These are phyloP conservation scores for Claviceps humidiphila DNA, from an alignment of 2,329 filamentous ascomycete genomes.

Conservation along the genomic window DNA sequence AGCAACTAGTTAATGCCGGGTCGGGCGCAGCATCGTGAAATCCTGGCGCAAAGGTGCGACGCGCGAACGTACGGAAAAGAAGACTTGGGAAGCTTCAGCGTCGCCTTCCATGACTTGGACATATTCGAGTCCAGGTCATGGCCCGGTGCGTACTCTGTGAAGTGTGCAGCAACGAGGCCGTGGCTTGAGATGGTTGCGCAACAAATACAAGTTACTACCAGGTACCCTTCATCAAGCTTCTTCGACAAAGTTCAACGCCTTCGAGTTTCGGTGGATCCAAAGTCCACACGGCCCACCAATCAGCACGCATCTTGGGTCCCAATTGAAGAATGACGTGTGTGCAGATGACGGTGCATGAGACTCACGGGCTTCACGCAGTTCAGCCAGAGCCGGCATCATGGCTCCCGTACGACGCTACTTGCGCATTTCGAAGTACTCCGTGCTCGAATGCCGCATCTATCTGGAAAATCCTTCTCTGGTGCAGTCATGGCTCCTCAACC, in stretches of 20 bases:
- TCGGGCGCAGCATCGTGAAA: neutral
- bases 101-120: constrained; percentile 57
- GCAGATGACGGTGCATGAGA: neutral
- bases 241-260: neutral
- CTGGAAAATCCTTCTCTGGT: constrained; percentile 78
- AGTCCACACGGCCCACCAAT: neutral
- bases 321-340: neutral
- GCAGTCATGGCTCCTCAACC: constrained; percentile 71
- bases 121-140: constrained; percentile 20
- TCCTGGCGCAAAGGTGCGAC: neutral
- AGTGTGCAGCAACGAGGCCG: neutral
- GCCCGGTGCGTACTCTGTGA: constrained; percentile 4
- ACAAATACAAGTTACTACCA: too few species aligned
- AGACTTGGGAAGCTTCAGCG: constrained; percentile 61
- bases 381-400: constrained; percentile 36
- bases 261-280: neutral
- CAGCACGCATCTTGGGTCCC: neutral
- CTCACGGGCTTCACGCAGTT: neutral
- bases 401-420: constrained; percentile 81
- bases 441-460: constrained; percentile 94
- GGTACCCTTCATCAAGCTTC: too few species aligned
- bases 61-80: constrained; percentile 49
- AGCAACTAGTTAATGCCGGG: constrained; percentile 3
- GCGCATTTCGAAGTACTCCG: constrained; percentile 82
- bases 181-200: neutral